Base-by-base conservation (phyloP, 306 rosid species). In the Cicer pinnatifidum region DNA sequence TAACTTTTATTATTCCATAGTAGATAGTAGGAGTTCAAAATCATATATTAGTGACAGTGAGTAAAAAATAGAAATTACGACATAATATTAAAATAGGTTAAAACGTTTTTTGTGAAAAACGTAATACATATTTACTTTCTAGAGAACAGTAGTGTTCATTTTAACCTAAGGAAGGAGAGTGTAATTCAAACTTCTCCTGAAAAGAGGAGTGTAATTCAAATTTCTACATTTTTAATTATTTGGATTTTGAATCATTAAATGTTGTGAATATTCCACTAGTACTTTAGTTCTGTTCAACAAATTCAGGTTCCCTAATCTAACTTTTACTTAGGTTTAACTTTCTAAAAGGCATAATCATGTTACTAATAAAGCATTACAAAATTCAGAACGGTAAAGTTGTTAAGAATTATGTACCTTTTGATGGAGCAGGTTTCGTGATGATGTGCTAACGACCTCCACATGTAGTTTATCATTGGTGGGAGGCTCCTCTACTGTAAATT, bases 391-490 rank as follows among this genome's bases (percentile, higher is more conserved):
- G 48, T 63, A 6, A 33, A 72, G 35, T 54, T 65, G 39, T 20
- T 20, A 17, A 8, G 79, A 69, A 67, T 40, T 81, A 11, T 67
- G 67, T 83, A 93, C 97, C 97, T 93, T 93, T 41, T 85, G 89
- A 85, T 88, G 94, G 78, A 91, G 86, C 64, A 93, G 76, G 80
- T 75, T 84, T 75, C 92, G 87, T 50, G 97, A 84, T 45, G 98
- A 89, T 60, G 86, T 81, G 90, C 98, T 93, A 72, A 89, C 80
- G 64, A 91, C 89, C 75, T 91, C 97, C 10, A 88, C 94, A 6
- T 89, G 92, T 69, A 93, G 45, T 79, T 68, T 91, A 15, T 93
- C 91, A 23, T 82, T 82, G n/a, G 76, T 87, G 52, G 98, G 98
- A 83, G 96, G 97, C 71, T 91, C 84, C 15, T 88, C 96, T 72